Evolutionary conservation across 495 filamentous ascomycete species (phyloP).

Genomic region (Sporormia fimetaria): DNA sequence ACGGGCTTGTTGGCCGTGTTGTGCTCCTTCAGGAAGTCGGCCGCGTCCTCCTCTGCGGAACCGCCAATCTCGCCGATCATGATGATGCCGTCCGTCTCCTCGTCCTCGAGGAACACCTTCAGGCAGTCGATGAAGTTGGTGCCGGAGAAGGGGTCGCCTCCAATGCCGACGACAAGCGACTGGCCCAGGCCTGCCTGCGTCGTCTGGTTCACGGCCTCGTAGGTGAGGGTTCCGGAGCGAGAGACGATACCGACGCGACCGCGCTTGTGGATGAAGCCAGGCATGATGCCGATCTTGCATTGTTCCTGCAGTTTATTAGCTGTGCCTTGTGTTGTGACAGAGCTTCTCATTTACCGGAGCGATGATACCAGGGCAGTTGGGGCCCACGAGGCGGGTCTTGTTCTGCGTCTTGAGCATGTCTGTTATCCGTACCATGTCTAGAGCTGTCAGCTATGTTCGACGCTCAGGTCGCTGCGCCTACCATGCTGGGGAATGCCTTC

Average conservation of each 20-base stretch:
- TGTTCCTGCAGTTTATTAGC: slow-evolving; percentile 51
- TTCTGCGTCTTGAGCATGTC: slow-evolving; percentile 93
- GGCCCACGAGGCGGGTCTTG: slow-evolving; percentile 92
- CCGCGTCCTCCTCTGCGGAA: slow-evolving; percentile 92
- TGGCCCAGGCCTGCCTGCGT: slow-evolving; percentile 93
- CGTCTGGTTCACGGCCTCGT: slow-evolving; percentile 99
- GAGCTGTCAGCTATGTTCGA: slow-evolving; percentile 9
- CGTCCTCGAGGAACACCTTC: slow-evolving; percentile 88
- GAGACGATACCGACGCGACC: slow-evolving; percentile 97
- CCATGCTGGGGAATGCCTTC: slow-evolving; percentile 97
- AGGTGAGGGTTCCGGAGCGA: slow-evolving; percentile 94
- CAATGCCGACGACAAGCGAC: slow-evolving; percentile 95
- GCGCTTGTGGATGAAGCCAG: slow-evolving; percentile 99
- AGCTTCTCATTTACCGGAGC: slow-evolving; percentile 48
- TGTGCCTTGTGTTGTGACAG: slow-evolving; percentile 1
- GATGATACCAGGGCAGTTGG: slow-evolving; percentile 98
- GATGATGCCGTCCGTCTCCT: slow-evolving; percentile 97
- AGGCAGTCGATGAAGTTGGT: slow-evolving; percentile 99
- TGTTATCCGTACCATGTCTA: slow-evolving; percentile 98
- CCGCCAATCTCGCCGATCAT: slow-evolving; percentile 99
- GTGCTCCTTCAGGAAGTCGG: slow-evolving; percentile 84
- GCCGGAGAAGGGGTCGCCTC: slow-evolving; percentile 95
- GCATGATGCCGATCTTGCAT: slow-evolving; percentile 99
- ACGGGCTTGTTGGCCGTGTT: slow-evolving; percentile 92
- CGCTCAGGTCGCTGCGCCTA: slow-evolving; percentile 34